phyloP scores from a whole-genome alignment of 1,284 basidiomycete species.

The Leccinum griseonigrum region DNA sequence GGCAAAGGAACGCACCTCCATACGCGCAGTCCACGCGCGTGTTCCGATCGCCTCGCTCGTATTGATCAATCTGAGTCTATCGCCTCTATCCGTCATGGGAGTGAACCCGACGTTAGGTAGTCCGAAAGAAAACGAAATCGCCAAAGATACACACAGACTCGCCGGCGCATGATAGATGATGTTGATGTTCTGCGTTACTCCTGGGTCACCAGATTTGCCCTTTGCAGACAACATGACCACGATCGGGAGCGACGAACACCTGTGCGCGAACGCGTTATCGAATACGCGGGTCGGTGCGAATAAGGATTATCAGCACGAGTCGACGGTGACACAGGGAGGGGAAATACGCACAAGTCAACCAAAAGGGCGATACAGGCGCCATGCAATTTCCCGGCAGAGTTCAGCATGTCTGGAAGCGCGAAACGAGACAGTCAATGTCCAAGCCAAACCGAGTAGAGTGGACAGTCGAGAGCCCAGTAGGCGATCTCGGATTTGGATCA shows the following conservation, averaged over 20 bases:
- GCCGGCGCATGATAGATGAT: slow-evolving; percentile 55
- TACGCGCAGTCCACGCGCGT: slow-evolving; percentile 41
- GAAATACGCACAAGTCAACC: slow-evolving; percentile 44
- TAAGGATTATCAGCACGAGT: no score
- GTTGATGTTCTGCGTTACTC: slow-evolving; percentile 47
- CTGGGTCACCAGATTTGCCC: slow-evolving; percentile 23
- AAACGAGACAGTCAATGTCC: background rate
- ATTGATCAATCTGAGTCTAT: slow-evolving; percentile 45
- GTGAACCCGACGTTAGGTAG: background rate
- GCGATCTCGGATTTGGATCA: no score
- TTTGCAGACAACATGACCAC: slow-evolving; percentile 30
- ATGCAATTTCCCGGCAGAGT: slow-evolving; percentile 44
- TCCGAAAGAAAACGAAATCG: background rate
- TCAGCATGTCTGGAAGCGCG: slow-evolving; percentile 39
- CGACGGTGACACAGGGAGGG: background rate
- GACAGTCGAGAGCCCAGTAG: background rate
- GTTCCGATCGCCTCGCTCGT: slow-evolving; percentile 44
- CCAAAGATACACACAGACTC: slow-evolving; percentile 27
- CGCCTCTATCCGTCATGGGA: slow-evolving; percentile 38
- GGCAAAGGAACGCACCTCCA: slow-evolving; percentile 39
- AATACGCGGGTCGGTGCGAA: background rate
- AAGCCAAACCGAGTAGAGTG: no score
- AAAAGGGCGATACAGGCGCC: slow-evolving; percentile 52
- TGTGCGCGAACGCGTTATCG: slow-evolving; percentile 15
- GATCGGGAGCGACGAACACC: slow-evolving; percentile 47